Base-by-base conservation (phyloP, 371 early-diverging fungal species). In the Chytridium lagenaria region DNA sequence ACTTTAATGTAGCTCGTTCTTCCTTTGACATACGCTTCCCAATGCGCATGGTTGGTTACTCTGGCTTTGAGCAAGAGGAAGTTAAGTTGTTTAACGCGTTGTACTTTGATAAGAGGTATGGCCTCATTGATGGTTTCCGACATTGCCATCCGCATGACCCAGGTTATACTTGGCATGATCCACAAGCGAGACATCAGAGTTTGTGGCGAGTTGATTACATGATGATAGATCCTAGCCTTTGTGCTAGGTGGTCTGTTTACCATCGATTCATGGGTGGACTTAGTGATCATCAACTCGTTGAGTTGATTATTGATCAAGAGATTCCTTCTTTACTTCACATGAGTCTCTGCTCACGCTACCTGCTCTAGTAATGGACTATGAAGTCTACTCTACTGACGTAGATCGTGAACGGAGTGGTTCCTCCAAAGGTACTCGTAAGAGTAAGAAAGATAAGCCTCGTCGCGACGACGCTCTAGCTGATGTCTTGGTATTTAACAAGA, bases 21-120 rank as follows among this genome's bases (percentile, higher is more conserved):
- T n/a, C 49, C 2, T 22, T 44, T 15, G 71, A 71, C 39, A 31
- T 66, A 7, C 2, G 31, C 38, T 66, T 34, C 10, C 37, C n/a
- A 44, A 31, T 28, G 26, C 1, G 39, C 40, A 33, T 37, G 37
- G 36, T 36, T 67, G 44, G 44, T 12, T 44, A 44, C 30, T 37
- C 64, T 7, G 71, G 71, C 26, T 71, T 52, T 51, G 30, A n/a
- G 26, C 71, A 22, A 30, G 71, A 71, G 15, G 71, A 71, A 44
- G 44, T 44, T 44, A 44, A 44, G 19, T 12, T 44, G 44, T 44
- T 44, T 19, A 44, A 52, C 50, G 50, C 40, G 33, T 7, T 31
- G 23, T 49, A 34, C 49, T 71, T 64, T 12, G 26, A 16, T 15
- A 5, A 33, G 28, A 61, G n/a, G 12, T 10, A 31, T 26, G 59